Evolutionary conservation across 2,329 filamentous ascomycete species (phyloP), one percentile per base, ranked within the genome.

Genomic region (Monosporascus sp.): DNA sequence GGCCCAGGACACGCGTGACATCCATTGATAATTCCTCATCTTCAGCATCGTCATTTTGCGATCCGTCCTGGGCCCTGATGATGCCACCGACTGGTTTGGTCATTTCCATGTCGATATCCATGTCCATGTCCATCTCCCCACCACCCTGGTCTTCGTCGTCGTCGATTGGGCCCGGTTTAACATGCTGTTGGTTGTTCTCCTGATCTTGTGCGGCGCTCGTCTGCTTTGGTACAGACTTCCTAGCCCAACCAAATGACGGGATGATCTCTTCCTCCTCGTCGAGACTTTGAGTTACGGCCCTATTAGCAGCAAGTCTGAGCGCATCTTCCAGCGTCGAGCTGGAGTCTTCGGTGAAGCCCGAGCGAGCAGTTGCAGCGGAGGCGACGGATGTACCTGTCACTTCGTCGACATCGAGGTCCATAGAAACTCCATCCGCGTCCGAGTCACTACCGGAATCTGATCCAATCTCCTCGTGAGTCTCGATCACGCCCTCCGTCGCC

Each of bases 1-100:
- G 82, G 8, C 93, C 93, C 50, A 96, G 77, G 8, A 84, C 89
- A 51, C 83, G 84, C 2, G 93, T 97, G 7, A 97, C 89, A 62
- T 97, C 93, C 93, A 97, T 97, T 22, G 90, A 94, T 78, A 95
- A 85, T 39, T 92, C 89, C 58, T 83, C 81, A 20, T 81, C 79
- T 24, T 79, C 73, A 17, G 70, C 67, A 14, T 75, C 75, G 14
- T 79, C 64, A 49, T 75, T 50, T 37, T 58, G 31, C 31, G 31
- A 14, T 35, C 31, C 49, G 6, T 49, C 22, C 24, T 46, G 52
- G 24, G 60, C 56, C 56, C 65, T 68, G 39, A 79, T 63, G 44
- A 84, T 84, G n/a, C 78, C 74, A 4, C 82, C 82, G 45, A 83
- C 71, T 8, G 77, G 75, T 44, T 68, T 70, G 2, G 81, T 84